Evolutionary conservation across 345 rosid species (phyloP).

Genomic region (Crucihimalaya himalaica): DNA sequence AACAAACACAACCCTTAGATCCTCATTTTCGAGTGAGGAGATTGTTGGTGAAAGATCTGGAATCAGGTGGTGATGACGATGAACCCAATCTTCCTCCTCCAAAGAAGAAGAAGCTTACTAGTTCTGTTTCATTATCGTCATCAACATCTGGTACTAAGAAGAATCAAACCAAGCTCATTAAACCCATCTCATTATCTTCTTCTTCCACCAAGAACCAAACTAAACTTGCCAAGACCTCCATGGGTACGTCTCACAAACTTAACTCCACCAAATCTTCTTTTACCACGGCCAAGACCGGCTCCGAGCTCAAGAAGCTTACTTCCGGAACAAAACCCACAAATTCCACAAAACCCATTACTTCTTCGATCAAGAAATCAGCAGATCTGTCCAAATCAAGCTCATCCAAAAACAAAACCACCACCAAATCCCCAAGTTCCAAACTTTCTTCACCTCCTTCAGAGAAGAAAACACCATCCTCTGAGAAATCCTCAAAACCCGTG

Average conservation of each 20-base stretch:
- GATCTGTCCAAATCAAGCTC: conserved; percentile 55
- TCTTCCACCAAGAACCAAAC: conserved; percentile 52
- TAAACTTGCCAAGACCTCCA: conserved; percentile 40
- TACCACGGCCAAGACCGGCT: conserved; percentile 26
- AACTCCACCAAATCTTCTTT: conserved; percentile 47
- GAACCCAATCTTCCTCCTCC: conserved; percentile 36
- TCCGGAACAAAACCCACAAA: conserved; percentile 31
- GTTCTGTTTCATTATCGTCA: conserved; percentile 21
- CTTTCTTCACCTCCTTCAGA: conserved; percentile 24
- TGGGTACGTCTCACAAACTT: conserved; percentile 45
- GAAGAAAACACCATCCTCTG: conserved; percentile 32
- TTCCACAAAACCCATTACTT: conserved; percentile 43
- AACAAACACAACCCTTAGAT: conserved; percentile 32
- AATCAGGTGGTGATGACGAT: conserved; percentile 26
- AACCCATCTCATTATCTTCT: conserved; percentile 35
- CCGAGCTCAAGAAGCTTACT: conserved; percentile 51
- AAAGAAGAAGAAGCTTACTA: conserved; percentile 49
- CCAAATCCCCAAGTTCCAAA: conserved; percentile 37
- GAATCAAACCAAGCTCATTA: conserved; percentile 59
- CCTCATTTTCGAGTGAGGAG: conserved; percentile 44
- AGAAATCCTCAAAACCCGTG: conserved; percentile 35
- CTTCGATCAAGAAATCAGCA: conserved; percentile 46
- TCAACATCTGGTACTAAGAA: conserved; percentile 33
- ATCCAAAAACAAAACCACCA: conserved; percentile 61
- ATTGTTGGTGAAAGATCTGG: conserved; percentile 45